Evolutionary conservation across 1,284 basidiomycete genomes (phyloP).

Genomic region (Leccinum solheimii): DNA sequence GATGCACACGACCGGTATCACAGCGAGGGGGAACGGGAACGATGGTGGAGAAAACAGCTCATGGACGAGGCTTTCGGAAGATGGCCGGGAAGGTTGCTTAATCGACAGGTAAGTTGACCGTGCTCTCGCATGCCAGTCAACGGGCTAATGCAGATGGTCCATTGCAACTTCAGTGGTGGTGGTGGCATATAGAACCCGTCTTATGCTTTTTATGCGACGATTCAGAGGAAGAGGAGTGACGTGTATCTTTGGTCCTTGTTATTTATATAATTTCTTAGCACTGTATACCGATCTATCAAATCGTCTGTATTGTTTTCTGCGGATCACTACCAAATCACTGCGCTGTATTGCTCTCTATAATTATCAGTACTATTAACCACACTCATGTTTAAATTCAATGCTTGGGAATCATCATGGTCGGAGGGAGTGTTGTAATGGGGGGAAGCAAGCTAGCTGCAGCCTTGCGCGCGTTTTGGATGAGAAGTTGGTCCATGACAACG

Average conservation of each 20-base stretch:
- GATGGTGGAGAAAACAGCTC: constrained; percentile 39
- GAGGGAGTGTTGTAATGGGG: constrained; percentile 80
- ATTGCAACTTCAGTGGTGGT: constrained; percentile 63
- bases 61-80: constrained; percentile 57
- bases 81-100: constrained; percentile 67
- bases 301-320: constrained; percentile 19
- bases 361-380: not conserved
- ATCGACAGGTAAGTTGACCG: constrained; percentile 57
- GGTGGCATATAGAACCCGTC: constrained; percentile 67
- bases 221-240: constrained; percentile 33
- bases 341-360: constrained; percentile 3
- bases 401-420: constrained; percentile 75
- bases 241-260: not conserved
- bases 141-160: not conserved
- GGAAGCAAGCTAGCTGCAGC: constrained; percentile 69
- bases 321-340: constrained; percentile 9
- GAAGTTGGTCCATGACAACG: constrained; percentile 90
- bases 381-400: constrained; percentile 19
- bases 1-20: constrained; percentile 8
- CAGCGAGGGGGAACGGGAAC: constrained; percentile 36
- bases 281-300: constrained; percentile 4
- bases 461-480: constrained; percentile 83
- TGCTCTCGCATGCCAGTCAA: constrained; percentile 6
- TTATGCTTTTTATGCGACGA: constrained; percentile 49
- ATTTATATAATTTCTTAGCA: not conserved